Percentiles rank a stretch among this genome's conserved stretches.
phyloP scores from a whole-genome alignment of 2,329 filamentous ascomycete species.

The Magnaporthiopsis rhizophila region DNA sequence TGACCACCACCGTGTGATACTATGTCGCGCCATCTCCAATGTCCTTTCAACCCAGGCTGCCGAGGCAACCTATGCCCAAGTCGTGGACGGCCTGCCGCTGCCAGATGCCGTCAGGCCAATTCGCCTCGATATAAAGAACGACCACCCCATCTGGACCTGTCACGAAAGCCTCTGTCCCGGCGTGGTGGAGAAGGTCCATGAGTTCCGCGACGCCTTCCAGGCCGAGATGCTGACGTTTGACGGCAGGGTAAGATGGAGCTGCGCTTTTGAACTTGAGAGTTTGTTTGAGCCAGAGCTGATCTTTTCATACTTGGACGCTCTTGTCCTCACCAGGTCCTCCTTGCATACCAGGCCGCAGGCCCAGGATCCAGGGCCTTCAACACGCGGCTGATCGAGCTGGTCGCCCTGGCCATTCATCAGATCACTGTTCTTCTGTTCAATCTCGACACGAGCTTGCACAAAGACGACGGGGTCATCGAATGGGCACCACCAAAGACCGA shows the following conservation, averaged over 20 bases:
- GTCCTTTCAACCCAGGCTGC: constrained; percentile 12
- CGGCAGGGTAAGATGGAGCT: too few species aligned
- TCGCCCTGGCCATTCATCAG: constrained; percentile 21
- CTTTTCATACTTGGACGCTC: too few species aligned
- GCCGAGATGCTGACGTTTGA: too few species aligned
- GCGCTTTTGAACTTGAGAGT: too few species aligned
- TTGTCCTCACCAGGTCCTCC: too few species aligned
- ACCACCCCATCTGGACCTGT: too few species aligned
- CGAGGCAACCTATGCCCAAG: constrained; percentile 13
- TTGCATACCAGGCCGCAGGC: constrained; percentile 16
- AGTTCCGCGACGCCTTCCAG: too few species aligned
- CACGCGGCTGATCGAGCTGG: constrained; percentile 23
- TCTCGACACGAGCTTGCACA: constrained; percentile 13
- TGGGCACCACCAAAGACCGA: constrained; percentile 17
- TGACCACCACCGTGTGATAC: constrained; percentile 5
- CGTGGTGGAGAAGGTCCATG: too few species aligned
- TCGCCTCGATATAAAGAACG: too few species aligned
- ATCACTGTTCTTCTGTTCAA: constrained; percentile 19
- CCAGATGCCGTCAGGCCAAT: constrained; percentile 4
- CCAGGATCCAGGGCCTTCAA: constrained; percentile 19
- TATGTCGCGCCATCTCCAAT: constrained; percentile 11
- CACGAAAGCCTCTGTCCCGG: too few species aligned
- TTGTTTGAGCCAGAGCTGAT: too few species aligned
- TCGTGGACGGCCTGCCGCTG: constrained; percentile 16
- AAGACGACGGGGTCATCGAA: constrained; percentile 15